Evolutionary conservation across 441 rosid genomes (phyloP).

Genomic region (Gossypium schwendimanii): DNA sequence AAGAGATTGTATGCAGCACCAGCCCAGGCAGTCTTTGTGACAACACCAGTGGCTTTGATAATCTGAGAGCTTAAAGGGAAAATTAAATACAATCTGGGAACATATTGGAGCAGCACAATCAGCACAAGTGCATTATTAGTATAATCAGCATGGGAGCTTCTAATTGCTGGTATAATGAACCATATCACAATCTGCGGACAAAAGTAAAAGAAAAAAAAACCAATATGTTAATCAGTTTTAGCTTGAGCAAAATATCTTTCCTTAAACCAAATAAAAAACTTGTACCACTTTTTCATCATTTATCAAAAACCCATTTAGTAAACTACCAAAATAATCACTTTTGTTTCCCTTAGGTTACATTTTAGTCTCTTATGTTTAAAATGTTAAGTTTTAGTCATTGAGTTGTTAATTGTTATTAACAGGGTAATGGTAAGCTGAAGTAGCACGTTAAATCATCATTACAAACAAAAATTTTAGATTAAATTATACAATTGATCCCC

Average conservation of each 20-base stretch:
- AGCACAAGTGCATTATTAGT: constrained; percentile 70
- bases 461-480: no score
- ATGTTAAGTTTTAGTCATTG: no score
- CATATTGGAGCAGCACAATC: constrained; percentile 75
- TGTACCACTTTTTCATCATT: neutral
- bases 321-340: no score
- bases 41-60: constrained; percentile 71
- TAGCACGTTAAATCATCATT: no score
- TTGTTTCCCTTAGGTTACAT: no score
- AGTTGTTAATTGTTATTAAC: no score
- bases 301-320: neutral
- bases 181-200: constrained; percentile 69
- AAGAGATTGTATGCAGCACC: constrained; percentile 91
- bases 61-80: constrained; percentile 76
- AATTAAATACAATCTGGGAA: constrained; percentile 70
- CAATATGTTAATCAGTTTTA: constrained; percentile 4
- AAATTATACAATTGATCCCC: no score
- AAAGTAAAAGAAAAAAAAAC: neutral
- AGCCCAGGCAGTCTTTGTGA: constrained; percentile 88
- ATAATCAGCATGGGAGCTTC: constrained; percentile 60
- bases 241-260: neutral
- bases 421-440: fast-evolving
- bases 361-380: no score
- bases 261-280: neutral
- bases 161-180: constrained; percentile 60